A percentile compares a stretch with the other conserved stretches of the same genome.
Conservation (phyloP, 208 protist species). For the Trypanosoma lewisi region DNA sequence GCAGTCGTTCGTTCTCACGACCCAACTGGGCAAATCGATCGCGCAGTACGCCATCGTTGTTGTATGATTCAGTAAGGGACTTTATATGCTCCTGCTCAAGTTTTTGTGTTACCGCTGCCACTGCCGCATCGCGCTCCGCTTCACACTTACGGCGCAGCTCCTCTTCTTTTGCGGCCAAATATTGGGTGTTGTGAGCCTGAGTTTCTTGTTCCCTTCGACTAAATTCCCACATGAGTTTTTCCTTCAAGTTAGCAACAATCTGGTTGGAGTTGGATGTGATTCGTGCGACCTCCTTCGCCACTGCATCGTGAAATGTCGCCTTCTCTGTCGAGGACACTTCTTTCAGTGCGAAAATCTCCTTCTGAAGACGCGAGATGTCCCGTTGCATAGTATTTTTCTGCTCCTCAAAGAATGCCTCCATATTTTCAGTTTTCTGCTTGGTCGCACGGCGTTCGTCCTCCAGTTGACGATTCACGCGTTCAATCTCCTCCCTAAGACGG, state of each 20-base stretch:
- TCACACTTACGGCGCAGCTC: slow-evolving; percentile 59
- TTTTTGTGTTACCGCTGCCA: slow-evolving; percentile 59
- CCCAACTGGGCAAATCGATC: slow-evolving; percentile 55
- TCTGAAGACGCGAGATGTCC: slow-evolving; percentile 61
- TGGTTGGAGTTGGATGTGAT: slow-evolving; percentile 64
- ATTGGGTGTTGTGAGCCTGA: slow-evolving; percentile 34
- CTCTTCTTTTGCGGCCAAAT: slow-evolving; percentile 56
- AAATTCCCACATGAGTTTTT: slow-evolving; percentile 68
- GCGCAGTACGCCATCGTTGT: slow-evolving; percentile 58
- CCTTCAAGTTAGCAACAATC: slow-evolving; percentile 53
- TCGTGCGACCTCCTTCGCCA: slow-evolving; percentile 58
- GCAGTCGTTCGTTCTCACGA: slow-evolving; percentile 70
- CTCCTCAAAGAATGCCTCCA: slow-evolving; percentile 65
- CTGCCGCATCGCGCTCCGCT: slow-evolving; percentile 70
- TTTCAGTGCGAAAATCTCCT: slow-evolving; percentile 60
- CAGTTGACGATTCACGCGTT: slow-evolving; percentile 56
- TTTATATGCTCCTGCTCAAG: slow-evolving; percentile 66
- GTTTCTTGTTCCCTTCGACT: slow-evolving; percentile 53
- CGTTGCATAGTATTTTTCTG: slow-evolving; percentile 58
- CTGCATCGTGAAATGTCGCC: slow-evolving; percentile 69
- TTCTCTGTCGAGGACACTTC: slow-evolving; percentile 50
- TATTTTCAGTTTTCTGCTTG: slow-evolving; percentile 54
- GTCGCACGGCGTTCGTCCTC: slow-evolving; percentile 56
- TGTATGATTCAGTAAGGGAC: slow-evolving; percentile 44
- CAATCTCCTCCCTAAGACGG: slow-evolving; percentile 52